These are phyloP conservation scores for Cornus controversa DNA, from an alignment of 148 eudicot species.

Conservation along the genomic window DNA sequence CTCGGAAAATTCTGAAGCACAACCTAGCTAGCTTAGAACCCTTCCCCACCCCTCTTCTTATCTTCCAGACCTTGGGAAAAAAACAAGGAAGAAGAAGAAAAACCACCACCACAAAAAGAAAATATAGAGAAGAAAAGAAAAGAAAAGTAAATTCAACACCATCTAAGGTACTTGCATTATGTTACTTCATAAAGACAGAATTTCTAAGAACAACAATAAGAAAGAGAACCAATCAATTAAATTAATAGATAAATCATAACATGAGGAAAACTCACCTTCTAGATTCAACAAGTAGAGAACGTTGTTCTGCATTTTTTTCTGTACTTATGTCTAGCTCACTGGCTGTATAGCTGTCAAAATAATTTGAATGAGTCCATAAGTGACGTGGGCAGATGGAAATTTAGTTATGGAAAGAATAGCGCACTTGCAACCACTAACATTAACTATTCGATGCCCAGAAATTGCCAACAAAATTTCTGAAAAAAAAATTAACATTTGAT, in stretches of 20 bases:
- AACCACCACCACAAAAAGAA: too few species aligned
- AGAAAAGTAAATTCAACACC: neutral
- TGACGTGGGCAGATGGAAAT: neutral
- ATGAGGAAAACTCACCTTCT: constrained; percentile 18
- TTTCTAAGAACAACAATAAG: neutral
- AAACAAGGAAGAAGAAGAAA: too few species aligned
- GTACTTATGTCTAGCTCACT: constrained; percentile 12
- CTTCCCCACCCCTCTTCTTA: too few species aligned
- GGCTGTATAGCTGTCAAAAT: constrained; percentile 19
- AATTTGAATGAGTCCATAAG: constrained; percentile 2
- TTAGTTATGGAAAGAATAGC: neutral
- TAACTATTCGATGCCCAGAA: neutral
- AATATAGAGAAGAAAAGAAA: too few species aligned
- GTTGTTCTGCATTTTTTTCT: constrained; percentile 20
- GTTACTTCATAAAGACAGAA: neutral
- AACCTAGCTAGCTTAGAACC: too few species aligned
- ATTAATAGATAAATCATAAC: neutral
- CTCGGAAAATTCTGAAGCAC: too few species aligned
- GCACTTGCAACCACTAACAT: neutral
- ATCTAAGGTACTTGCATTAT: neutral
- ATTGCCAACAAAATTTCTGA: neutral
- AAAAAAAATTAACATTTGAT: neutral
- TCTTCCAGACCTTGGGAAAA: too few species aligned
- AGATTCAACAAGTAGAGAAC: constrained; percentile 20
- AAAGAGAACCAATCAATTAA: neutral